Conservation (phyloP, 2,329 filamentous ascomycete genomes). For the Fusarium continuum region DNA sequence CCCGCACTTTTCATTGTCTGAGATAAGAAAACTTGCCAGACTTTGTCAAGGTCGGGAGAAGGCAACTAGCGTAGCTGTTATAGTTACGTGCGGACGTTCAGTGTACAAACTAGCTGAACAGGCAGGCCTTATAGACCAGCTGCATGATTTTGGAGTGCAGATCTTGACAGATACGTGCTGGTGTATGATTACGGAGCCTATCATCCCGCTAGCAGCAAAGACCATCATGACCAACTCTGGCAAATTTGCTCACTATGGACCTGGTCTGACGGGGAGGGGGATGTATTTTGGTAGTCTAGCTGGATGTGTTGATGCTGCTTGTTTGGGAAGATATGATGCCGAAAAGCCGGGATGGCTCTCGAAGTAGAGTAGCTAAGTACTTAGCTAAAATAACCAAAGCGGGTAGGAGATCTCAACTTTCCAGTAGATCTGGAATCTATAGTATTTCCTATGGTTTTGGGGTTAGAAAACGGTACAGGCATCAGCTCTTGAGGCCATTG, state of each 20-base stretch:
- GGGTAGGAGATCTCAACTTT: no score
- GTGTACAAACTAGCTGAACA: conserved; percentile 27
- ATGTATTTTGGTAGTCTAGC: conserved; percentile 42
- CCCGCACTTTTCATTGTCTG: conserved; percentile 29
- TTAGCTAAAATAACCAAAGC: no score
- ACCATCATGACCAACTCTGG: conserved; percentile 33
- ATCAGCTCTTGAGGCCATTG: no score
- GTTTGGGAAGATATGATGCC: conserved; percentile 4
- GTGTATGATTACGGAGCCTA: conserved; percentile 28
- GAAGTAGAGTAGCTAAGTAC: not conserved
- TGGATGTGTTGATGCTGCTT: conserved; percentile 39
- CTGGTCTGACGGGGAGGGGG: conserved; percentile 18
- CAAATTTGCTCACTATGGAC: conserved; percentile 35
- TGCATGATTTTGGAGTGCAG: conserved; percentile 15
- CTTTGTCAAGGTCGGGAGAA: conserved; percentile 1
- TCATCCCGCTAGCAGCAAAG: conserved; percentile 6
- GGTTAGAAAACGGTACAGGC: no score
- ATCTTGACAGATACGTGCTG: conserved; percentile 31
- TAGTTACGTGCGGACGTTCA: conserved; percentile 19
- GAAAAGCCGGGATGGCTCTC: conserved; percentile 9
- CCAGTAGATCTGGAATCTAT: no score
- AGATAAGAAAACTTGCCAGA: conserved; percentile 11
- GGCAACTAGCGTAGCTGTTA: not conserved
- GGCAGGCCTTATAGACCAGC: conserved; percentile 6
- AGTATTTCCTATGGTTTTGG: no score